Conservation (phyloP, 2,329 filamentous ascomycete species). For the Botryotinia globosa region DNA sequence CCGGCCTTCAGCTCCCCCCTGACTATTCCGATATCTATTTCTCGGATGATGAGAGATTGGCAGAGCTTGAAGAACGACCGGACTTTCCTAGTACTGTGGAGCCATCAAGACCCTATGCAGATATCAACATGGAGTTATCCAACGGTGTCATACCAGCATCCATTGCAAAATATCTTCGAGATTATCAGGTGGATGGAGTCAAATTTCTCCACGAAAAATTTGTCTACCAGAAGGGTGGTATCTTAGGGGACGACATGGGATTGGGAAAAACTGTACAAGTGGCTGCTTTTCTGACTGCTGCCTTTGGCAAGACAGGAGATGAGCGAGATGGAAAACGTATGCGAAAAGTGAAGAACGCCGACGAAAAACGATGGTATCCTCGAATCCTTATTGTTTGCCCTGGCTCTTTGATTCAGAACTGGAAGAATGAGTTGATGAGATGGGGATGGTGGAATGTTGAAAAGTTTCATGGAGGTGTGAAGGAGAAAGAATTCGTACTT, state of each 20-base stretch:
- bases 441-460: constrained; percentile 98
- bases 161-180: constrained; percentile 86
- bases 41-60: constrained; percentile 64
- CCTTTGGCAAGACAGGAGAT: constrained; percentile 92
- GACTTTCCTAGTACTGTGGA: constrained; percentile 59
- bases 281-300: constrained; percentile 83
- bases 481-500: constrained; percentile 69
- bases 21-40: constrained; percentile 73
- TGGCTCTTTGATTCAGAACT: constrained; percentile 84
- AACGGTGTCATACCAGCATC: constrained; percentile 80
- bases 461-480: constrained; percentile 68
- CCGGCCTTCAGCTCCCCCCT: constrained; percentile 73
- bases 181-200: constrained; percentile 86
- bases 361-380: constrained; percentile 69
- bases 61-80: constrained; percentile 66
- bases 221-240: constrained; percentile 78
- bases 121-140: constrained; percentile 72
- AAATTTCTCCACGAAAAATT: constrained; percentile 85
- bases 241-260: constrained; percentile 92
- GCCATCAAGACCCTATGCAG: constrained; percentile 67
- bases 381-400: constrained; percentile 83
- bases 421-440: constrained; percentile 77
- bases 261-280: constrained; percentile 96
- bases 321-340: constrained; percentile 82
- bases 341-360: constrained; percentile 72